Base-by-base conservation (phyloP, 75 land plant genomes). In the Cunninghamia lanceolata region DNA sequence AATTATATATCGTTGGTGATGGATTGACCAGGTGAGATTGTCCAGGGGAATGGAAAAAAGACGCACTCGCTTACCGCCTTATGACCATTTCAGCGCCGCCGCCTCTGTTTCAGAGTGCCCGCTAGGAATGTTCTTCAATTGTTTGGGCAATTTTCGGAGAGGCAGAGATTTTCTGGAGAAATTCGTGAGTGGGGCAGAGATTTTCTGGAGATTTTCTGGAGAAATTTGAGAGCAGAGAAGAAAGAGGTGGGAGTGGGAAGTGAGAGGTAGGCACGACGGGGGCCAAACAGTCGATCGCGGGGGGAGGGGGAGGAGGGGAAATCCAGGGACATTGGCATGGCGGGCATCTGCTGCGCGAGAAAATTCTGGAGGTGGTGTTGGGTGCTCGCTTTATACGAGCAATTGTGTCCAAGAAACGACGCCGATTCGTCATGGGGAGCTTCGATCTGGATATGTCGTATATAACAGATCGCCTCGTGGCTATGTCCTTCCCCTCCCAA, bases 401-500 rank as follows among this genome's bases (percentile, higher is more conserved):
- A 43, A 84, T 94, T 40, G 96, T 94, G 25, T 94, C 96, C 11
- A 94, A 92, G 88, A 82, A 92, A 71, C 45, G 96, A n/a, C 84
- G 96, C 82, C 83, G 96, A 35, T 88, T 94, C 90, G 88, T 90
- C 10, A 83, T 91, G 80, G 93, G 53, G 9, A 92, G 94, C n/a
- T 93, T 92, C 82, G 92, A 93, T 83, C 90, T 94, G 84, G 96
- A 94, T 84, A 93, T 94, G 96, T 89, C 94, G 32, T 94, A 93
- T 50, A 94, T 94, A 71, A 93, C 96, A 47, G 91, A 89, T 36
- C 89, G 88, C 39, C 30, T 94, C 39, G 73, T 94, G 79, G 96
- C 96, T 13, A 94, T 94, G 96, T 94, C 96, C 66, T 94, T 91
- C 63, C 96, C 96, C 42, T 92, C 93, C 34, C 89, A 94, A 86